These are phyloP conservation scores for Marchantia polymorpha DNA, from an alignment of 225 moss, liverwort and hornwort genomes.

Conservation along the genomic window DNA sequence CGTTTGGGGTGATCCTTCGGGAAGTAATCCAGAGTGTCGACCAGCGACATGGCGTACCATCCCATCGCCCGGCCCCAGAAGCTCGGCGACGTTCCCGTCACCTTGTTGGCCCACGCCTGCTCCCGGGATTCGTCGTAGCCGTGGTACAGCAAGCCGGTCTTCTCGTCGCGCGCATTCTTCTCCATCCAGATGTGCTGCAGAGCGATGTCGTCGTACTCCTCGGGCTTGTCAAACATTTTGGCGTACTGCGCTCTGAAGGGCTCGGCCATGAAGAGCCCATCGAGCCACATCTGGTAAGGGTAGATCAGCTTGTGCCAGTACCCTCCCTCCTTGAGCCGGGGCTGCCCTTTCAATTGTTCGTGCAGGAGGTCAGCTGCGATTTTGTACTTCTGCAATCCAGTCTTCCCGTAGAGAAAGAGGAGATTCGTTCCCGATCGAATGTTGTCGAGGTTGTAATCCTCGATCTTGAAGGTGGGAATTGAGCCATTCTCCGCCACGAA, in stretches of 20 bases:
- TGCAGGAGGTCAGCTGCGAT: conserved; percentile 45
- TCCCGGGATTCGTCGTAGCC: conserved; percentile 63
- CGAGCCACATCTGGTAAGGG: conserved; percentile 78
- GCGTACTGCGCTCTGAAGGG: conserved; percentile 63
- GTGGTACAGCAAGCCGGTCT: conserved; percentile 62
- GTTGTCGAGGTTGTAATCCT: conserved; percentile 58
- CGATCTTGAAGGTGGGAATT: conserved; percentile 49
- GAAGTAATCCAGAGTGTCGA: conserved; percentile 60
- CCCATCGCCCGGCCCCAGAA: conserved; percentile 63
- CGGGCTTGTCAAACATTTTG: conserved; percentile 23
- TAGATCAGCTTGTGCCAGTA: conserved; percentile 73
- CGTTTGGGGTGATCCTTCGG: conserved; percentile 45
- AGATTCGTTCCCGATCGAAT: conserved; percentile 50
- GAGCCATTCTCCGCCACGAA: conserved; percentile 49
- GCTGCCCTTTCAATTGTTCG: conserved; percentile 53
- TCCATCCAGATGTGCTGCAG: conserved; percentile 64
- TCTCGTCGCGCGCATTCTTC: conserved; percentile 40
- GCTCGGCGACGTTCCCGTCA: conserved; percentile 51
- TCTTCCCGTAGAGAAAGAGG: conserved; percentile 45
- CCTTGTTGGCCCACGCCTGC: conserved; percentile 55
- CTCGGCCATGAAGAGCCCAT: conserved; percentile 72
- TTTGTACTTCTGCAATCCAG: conserved; percentile 46
- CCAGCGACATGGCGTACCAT: conserved; percentile 61
- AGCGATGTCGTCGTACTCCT: conserved; percentile 48
- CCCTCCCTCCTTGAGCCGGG: conserved; percentile 54